Evolutionary conservation across 2,329 filamentous ascomycete genomes (phyloP).

Genomic region (Decorospora gaudefroyi): DNA sequence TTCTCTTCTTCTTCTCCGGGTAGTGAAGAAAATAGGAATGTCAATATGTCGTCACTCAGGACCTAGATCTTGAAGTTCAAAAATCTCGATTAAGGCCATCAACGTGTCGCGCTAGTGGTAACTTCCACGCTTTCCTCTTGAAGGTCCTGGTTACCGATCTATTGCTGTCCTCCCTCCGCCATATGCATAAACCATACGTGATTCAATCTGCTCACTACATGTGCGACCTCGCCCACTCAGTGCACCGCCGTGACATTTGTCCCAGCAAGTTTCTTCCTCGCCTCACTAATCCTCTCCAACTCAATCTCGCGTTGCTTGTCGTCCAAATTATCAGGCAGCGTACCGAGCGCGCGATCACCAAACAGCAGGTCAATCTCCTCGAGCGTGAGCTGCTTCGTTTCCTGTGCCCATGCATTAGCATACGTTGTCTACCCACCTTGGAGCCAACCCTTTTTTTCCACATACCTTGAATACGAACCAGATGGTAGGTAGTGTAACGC

Average conservation of each 20-base stretch:
- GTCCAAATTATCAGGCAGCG: conserved; percentile 52
- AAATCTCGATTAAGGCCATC: too few species aligned
- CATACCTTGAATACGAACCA: conserved; percentile 56
- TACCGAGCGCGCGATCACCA: conserved; percentile 57
- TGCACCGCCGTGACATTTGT: conserved; percentile 21
- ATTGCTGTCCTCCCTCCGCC: too few species aligned
- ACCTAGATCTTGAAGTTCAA: too few species aligned
- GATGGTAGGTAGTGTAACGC: conserved; percentile 53
- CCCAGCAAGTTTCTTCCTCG: conserved; percentile 23
- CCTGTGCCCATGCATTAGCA: conserved; percentile 25
- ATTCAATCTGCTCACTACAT: too few species aligned
- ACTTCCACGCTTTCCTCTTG: too few species aligned
- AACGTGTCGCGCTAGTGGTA: too few species aligned
- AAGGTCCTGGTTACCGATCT: too few species aligned
- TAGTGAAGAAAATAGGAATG: too few species aligned
- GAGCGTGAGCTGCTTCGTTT: conserved; percentile 52
- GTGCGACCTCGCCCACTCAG: too few species aligned
- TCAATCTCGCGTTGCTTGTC: conserved; percentile 32
- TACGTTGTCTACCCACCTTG: rapidly evolving
- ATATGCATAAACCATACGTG: too few species aligned
- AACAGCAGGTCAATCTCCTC: conserved; percentile 65
- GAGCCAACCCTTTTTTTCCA: not conserved
- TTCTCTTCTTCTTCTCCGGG: too few species aligned
- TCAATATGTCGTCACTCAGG: too few species aligned
- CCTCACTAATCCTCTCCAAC: conserved; percentile 28